phyloP scores from a whole-genome alignment of 768 basidiomycete genomes.

The Gautieria morchelliformis region DNA sequence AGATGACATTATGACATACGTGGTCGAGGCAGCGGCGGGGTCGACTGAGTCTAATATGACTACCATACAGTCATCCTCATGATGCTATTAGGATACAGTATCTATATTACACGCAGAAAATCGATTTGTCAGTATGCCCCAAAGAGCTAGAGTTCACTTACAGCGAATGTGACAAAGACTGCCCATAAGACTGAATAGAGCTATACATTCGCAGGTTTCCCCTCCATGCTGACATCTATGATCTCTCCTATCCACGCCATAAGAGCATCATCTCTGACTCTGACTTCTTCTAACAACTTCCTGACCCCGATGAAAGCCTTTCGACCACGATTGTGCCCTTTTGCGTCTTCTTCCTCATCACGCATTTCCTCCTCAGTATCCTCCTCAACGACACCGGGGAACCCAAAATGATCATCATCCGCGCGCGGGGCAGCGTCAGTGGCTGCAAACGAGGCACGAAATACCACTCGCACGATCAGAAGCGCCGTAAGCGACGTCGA shows the following conservation, averaged over 20 bases:
- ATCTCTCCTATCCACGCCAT: conserved; percentile 12
- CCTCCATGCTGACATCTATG: conserved; percentile 8
- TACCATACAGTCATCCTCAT: too few species aligned
- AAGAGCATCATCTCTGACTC: conserved; percentile 40
- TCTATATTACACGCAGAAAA: too few species aligned
- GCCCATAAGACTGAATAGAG: not conserved
- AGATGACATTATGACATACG: too few species aligned
- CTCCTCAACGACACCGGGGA: conserved; percentile 75
- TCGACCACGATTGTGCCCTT: conserved; percentile 63
- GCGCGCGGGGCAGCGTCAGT: conserved; percentile 56
- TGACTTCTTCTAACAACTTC: conserved; percentile 51
- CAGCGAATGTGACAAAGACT: too few species aligned
- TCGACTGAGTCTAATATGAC: too few species aligned
- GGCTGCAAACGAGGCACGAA: conserved; percentile 68
- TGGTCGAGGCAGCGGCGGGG: too few species aligned
- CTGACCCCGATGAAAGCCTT: conserved; percentile 60
- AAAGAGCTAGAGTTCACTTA: too few species aligned
- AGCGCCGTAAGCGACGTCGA: conserved; percentile 72
- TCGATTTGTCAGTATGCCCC: too few species aligned
- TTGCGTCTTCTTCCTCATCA: conserved; percentile 31
- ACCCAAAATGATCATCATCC: conserved; percentile 82
- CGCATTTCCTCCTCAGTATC: conserved; percentile 51
- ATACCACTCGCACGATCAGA: conserved; percentile 75
- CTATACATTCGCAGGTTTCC: conserved; percentile 5
- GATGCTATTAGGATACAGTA: too few species aligned